Conservation (phyloP, 768 basidiomycete genomes). For the Panaeolus cyanescens region DNA sequence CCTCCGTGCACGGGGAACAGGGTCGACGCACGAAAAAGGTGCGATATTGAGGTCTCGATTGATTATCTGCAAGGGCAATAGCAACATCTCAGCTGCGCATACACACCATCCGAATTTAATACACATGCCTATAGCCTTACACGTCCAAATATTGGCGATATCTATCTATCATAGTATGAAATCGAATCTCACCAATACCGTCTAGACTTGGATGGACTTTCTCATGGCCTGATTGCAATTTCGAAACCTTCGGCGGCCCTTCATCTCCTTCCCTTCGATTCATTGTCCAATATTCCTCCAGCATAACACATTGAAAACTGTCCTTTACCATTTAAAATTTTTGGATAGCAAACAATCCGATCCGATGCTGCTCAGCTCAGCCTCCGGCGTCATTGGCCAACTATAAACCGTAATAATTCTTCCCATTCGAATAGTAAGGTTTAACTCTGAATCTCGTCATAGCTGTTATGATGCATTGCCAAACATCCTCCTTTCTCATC, state of each 20-base stretch:
- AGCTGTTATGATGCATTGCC: background rate
- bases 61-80: background rate
- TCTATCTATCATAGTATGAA: background rate
- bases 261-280: background rate
- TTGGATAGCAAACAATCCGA: background rate
- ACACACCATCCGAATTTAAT: background rate
- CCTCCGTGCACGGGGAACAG: background rate
- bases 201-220: background rate
- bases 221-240: background rate
- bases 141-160: background rate
- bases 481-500: background rate
- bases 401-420: background rate
- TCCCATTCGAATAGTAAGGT: background rate
- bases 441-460: background rate
- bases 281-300: background rate
- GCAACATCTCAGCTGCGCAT: background rate
- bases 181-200: background rate
- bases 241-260: background rate
- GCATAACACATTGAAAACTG: background rate
- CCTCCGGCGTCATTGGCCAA: background rate
- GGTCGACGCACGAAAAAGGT: background rate
- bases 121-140: background rate
- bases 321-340: background rate
- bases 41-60: background rate
- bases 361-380: background rate